Conservation (phyloP, 805 yeast genomes). For the Sungouiella blattae region DNA sequence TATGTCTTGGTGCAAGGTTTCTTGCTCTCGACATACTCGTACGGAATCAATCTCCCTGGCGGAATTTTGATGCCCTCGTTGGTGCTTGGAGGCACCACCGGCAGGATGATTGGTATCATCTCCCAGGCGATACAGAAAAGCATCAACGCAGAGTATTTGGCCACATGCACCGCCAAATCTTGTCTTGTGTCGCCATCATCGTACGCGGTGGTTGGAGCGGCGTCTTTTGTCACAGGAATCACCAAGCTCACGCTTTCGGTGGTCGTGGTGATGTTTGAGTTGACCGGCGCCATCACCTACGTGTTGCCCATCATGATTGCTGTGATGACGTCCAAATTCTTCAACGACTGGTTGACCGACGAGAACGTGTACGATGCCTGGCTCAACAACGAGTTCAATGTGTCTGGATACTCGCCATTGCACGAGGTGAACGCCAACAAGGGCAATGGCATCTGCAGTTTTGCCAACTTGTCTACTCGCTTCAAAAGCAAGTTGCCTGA, state of each 20-base stretch:
- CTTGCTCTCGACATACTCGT: conserved; percentile 61
- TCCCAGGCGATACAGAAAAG: conserved; percentile 46
- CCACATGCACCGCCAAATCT: conserved; percentile 41
- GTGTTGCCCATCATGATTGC: conserved; percentile 84
- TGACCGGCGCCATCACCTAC: conserved; percentile 82
- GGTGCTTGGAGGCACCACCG: conserved; percentile 58
- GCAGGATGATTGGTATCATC: conserved; percentile 53
- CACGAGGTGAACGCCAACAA: conserved; percentile 29
- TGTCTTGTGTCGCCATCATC: conserved; percentile 80
- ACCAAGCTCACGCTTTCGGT: conserved; percentile 77
- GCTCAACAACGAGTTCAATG: conserved; percentile 30
- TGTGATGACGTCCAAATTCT: conserved; percentile 69
- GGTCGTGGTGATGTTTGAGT: conserved; percentile 76
- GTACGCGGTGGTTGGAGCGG: conserved; percentile 87
- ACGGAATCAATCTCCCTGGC: conserved; percentile 66
- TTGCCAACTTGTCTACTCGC: conserved; percentile 25
- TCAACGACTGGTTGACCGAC: conserved; percentile 59
- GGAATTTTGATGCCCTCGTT: conserved; percentile 64
- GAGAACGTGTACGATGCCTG: conserved; percentile 62
- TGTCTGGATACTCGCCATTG: neutral
- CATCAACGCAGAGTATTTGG: conserved; percentile 25
- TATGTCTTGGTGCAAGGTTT: conserved; percentile 50
- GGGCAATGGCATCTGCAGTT: conserved; percentile 36
- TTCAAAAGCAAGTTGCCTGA: conserved; percentile 33
- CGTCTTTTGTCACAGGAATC: conserved; percentile 74